Evolutionary conservation across 2,329 filamentous ascomycete species (phyloP).

Genomic region (Gnomoniopsis sp.): DNA sequence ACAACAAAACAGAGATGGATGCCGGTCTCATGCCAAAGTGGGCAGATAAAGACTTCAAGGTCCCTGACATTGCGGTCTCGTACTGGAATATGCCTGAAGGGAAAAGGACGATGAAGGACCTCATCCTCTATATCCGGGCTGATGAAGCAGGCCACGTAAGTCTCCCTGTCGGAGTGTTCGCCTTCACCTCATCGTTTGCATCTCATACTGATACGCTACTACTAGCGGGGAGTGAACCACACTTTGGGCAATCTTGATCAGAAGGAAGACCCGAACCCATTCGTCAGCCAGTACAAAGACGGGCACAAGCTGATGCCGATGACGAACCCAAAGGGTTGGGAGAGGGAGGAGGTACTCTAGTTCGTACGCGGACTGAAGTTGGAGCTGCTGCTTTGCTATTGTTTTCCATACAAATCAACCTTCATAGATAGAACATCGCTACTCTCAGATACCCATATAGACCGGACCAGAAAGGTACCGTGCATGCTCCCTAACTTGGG

Average conservation of each 20-base stretch:
- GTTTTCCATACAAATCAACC: background rate
- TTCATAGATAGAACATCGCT: background rate
- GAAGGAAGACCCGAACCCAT: constrained; percentile 86
- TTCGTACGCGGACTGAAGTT: background rate
- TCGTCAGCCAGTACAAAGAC: constrained; percentile 78
- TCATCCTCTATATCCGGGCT: constrained; percentile 77
- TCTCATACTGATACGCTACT: no score
- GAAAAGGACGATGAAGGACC: constrained; percentile 75
- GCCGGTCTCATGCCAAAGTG: constrained; percentile 79
- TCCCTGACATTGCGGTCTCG: constrained; percentile 83
- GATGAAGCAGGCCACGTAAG: constrained; percentile 68
- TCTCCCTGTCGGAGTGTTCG: no score
- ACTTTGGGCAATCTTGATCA: constrained; percentile 87
- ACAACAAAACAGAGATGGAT: constrained; percentile 72
- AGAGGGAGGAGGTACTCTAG: constrained; percentile 67
- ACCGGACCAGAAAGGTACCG: background rate
- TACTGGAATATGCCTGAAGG: constrained; percentile 96
- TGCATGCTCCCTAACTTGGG: background rate
- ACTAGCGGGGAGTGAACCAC: constrained; percentile 81
- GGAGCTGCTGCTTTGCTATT: background rate
- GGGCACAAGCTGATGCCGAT: constrained; percentile 59
- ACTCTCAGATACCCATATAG: constrained; percentile 11
- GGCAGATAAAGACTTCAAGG: constrained; percentile 64
- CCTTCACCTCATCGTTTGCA: no score
- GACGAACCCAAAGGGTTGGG: constrained; percentile 70